Percentiles rank a stretch among this genome's conserved stretches.
Evolutionary conservation across 805 yeast species (phyloP).

Genomic region (Ogataea henricii): DNA sequence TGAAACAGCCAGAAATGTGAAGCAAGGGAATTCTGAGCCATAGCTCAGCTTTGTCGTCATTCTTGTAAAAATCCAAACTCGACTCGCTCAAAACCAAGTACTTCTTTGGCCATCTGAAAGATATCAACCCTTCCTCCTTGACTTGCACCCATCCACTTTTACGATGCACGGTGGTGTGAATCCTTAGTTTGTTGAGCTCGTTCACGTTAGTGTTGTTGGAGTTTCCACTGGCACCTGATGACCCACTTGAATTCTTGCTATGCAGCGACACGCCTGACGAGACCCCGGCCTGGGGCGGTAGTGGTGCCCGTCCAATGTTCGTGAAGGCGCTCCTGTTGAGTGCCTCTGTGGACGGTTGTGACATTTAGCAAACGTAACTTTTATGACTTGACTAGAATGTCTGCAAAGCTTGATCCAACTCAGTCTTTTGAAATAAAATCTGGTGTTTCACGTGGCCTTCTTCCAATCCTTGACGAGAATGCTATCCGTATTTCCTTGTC

Average conservation of each 20-base stretch:
- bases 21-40: conserved; percentile 55
- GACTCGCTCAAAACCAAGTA: conserved; percentile 77
- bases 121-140: conserved; percentile 87
- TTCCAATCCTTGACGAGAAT: neutral
- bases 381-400: neutral
- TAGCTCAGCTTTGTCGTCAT: conserved; percentile 54
- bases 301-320: conserved; percentile 29
- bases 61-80: conserved; percentile 71
- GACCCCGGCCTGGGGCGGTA: conserved; percentile 18
- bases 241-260: conserved; percentile 37
- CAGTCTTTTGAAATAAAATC: neutral
- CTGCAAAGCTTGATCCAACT: neutral
- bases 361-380: conserved; percentile 9
- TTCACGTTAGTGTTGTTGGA: conserved; percentile 16
- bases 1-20: conserved; percentile 62
- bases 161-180: conserved; percentile 38
- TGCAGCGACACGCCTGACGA: conserved; percentile 25
- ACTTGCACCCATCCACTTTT: conserved; percentile 86
- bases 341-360: conserved; percentile 20
- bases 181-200: conserved; percentile 21
- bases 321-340: conserved; percentile 23
- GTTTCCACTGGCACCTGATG: conserved; percentile 31
- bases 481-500: neutral
- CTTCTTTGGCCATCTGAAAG: conserved; percentile 91
- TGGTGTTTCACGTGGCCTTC: neutral